Conservation (phyloP, 805 yeast genomes). For the Jamesozyma gamospora region DNA sequence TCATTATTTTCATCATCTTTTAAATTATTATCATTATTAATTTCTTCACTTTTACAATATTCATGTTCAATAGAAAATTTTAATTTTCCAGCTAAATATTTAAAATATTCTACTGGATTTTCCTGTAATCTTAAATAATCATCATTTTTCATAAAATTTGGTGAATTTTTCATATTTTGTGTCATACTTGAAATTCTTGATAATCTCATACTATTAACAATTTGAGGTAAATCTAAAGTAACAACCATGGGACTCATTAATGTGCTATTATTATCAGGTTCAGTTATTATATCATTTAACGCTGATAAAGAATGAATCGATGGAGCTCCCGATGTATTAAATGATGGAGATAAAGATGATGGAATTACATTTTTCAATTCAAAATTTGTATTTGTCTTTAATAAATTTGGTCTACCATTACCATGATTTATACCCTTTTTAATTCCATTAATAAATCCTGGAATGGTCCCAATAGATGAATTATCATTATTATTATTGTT, state of each 20-base stretch:
- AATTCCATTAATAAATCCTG: neutral
- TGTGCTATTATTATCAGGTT: neutral
- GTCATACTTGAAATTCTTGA: conserved; percentile 8
- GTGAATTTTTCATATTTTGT: neutral
- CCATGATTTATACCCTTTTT: conserved; percentile 16
- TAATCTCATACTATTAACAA: conserved; percentile 21
- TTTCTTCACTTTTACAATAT: conserved; percentile 3
- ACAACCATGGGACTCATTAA: conserved; percentile 14
- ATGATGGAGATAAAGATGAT: neutral
- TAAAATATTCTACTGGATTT: conserved; percentile 26
- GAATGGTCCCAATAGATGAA: neutral
- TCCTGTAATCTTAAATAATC: conserved; percentile 11
- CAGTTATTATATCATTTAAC: conserved; percentile 6
- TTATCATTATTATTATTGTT: neutral
- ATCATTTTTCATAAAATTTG: conserved; percentile 3
- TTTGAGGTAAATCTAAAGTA: conserved; percentile 24
- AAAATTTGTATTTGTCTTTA: conserved; percentile 9
- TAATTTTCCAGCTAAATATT: conserved; percentile 26
- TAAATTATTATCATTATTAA: conserved; percentile 8
- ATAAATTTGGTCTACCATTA: conserved; percentile 11
- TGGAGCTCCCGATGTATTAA: conserved; percentile 7
- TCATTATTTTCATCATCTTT: conserved; percentile 5
- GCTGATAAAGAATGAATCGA: conserved; percentile 8
- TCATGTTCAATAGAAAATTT: conserved; percentile 20
- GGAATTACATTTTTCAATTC: conserved; percentile 12